These are phyloP conservation scores for Hypoxylon subgilvum DNA, from an alignment of 495 filamentous ascomycete genomes.

Conservation along the genomic window DNA sequence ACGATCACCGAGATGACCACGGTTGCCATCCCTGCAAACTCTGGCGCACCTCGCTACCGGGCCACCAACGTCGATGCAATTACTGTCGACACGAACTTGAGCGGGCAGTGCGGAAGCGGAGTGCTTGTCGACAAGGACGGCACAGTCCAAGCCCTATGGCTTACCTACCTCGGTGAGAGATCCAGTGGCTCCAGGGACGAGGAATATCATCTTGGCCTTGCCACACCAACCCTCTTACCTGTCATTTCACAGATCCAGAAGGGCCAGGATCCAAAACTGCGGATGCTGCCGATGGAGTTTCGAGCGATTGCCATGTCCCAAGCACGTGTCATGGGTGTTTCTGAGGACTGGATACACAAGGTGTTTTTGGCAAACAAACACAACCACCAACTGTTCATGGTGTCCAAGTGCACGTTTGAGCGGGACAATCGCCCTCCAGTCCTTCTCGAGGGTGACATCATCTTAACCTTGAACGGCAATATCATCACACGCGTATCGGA, in stretches of 20 bases:
- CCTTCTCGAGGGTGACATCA: slow-evolving; percentile 89
- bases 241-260: slow-evolving; percentile 83
- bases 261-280: slow-evolving; percentile 75
- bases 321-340: slow-evolving; percentile 96
- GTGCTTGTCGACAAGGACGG: slow-evolving; percentile 89
- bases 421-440: slow-evolving; percentile 69
- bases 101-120: slow-evolving; percentile 91
- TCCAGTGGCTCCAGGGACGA: slow-evolving; percentile 82
- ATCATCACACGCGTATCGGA: slow-evolving; percentile 92
- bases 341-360: slow-evolving; percentile 91
- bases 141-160: slow-evolving; percentile 91
- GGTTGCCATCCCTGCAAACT: slow-evolving; percentile 92
- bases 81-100: slow-evolving; percentile 91
- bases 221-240: slow-evolving; percentile 85
- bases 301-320: slow-evolving; percentile 96
- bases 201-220: slow-evolving; percentile 94
- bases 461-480: slow-evolving; percentile 87
- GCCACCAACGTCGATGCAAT: slow-evolving; percentile 98
- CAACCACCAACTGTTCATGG: slow-evolving; percentile 97
- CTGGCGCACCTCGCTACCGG: slow-evolving; percentile 87
- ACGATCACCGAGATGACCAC: slow-evolving; percentile 97
- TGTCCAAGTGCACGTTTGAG: slow-evolving; percentile 77
- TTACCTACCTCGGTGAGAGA: slow-evolving; percentile 94
- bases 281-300: slow-evolving; percentile 92
- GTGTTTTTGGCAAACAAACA: slow-evolving; percentile 85